phyloP scores from a whole-genome alignment of 345 rosid genomes.

The Eucalyptus dawsonii region DNA sequence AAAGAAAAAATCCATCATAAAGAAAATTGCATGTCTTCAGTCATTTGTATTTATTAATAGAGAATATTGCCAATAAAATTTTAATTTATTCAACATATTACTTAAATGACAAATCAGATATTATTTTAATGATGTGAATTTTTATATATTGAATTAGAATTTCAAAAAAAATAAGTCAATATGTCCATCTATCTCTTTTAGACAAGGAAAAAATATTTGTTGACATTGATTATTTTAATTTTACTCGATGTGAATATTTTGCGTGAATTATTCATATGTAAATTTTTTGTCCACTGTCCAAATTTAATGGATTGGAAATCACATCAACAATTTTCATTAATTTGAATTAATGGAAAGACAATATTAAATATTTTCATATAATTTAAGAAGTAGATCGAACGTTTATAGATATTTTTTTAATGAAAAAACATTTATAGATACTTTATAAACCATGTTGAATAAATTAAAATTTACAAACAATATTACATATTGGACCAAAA shows the following conservation, averaged over 20 bases:
- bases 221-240: background rate
- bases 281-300: background rate
- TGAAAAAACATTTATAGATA: no score
- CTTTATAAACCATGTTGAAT: no score
- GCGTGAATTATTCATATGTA: no score
- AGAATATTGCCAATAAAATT: accelerated
- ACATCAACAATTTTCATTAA: background rate
- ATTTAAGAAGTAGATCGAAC: no score
- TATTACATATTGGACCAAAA: background rate
- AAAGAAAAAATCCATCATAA: no score
- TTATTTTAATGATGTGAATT: no score
- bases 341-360: background rate
- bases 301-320: background rate
- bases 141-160: no score
- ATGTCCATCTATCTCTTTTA: background rate
- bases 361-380: no score
- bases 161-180: background rate
- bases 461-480: no score
- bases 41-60: background rate
- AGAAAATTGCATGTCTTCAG: background rate
- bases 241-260: background rate
- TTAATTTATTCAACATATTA: no score
- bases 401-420: no score
- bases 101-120: no score
- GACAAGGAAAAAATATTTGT: background rate